Base-by-base conservation (phyloP, 768 basidiomycete genomes). In the Suillus paluster region DNA sequence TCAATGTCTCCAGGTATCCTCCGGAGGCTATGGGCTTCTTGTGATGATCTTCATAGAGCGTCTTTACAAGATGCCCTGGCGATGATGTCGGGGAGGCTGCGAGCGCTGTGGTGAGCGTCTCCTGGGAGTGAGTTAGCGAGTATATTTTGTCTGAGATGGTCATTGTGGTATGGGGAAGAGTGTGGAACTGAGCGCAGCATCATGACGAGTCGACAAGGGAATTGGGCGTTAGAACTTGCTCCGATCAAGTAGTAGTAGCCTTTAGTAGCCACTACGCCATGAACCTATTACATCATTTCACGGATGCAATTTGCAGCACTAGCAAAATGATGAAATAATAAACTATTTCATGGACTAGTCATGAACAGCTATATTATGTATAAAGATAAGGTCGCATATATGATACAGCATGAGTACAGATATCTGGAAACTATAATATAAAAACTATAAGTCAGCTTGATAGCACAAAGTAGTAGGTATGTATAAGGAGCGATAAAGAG, bases 101-200 rank as follows among this genome's bases (percentile, higher is more conserved):
- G 33, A 86, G 71, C 48, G 80, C 77, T 2, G 76, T 68, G 0
- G 82, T 83, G 58, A 84, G 67, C 9, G 81, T 81, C 60, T 72
- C 70, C 14, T 67, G 59, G 2, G 74, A 73, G 34, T 71, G 73
- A 9, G 73, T 69, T 7, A 80, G 69, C 53, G 72, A 64, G 61
- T 72, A 67, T 19, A 75, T 73, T 52, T 70, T 69, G 44, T 76
- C 73, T 52, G 75, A 73, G 57, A 75, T 75, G 38, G 44, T 50
- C 57, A 38, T 23, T 19, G 17, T 60, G 41, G 33, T 53, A 62
- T 57, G 33, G 5, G 2, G 17, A 19, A 39, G 38, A 59, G 46
- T 45, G 59, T n/a, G 23, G 33, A 36, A 9, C 34, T 27, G 54
- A 39, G 23, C 54, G 23, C 54, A 55, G 54, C 54, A 25, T 39